Evolutionary conservation across 2,329 filamentous ascomycete species (phyloP), one percentile per base, ranked within the genome.

Genomic region (Coleophoma eucalyptorum): DNA sequence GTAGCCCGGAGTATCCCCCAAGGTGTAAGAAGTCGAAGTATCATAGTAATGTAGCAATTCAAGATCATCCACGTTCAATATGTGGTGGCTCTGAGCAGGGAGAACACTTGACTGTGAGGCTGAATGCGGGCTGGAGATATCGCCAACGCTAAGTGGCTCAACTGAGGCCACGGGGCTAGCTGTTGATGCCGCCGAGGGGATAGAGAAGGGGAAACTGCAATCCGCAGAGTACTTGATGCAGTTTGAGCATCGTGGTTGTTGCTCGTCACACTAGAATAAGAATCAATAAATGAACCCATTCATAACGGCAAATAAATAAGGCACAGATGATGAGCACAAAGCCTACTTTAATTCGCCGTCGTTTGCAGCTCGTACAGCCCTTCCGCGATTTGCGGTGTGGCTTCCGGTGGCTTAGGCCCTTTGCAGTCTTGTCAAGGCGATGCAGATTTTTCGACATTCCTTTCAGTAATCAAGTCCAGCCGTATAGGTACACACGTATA

Each of bases 1-100:
- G 7, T 58, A 54, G 5, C 55, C 55, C 3, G 58, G 44, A n/a
- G 18, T 41, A 34, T 19, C 32, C n/a, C n/a, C 18, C n/a, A 49
- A 18, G 3, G 59, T 62, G 35, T 55, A 54, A 31, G 59, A 63
- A 5, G 65, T 67, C 16, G 58, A 56, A 18, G 58, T 63, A 5
- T 57, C 60, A 50, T 62, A 67, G 45, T 67, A 63, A 45, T 67
- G 65, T 7, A 67, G 51, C 7, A 67, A 56, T 15, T 63, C 46
- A 10, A 50, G 43, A 18, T 51, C 45, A 2, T 43, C 43, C 16
- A 50, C 43, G 15, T 47, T 47, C 32, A 51, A 18, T 32, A 12
- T 11, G 4, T n/a, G 32, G 11, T 44, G 16, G 21, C 13, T 5
- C 20, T 4, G 10, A 46, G 34, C 33, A 37, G 13, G 34, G 34